phyloP scores from a whole-genome alignment of 768 basidiomycete species.

The Boletus fagicola region DNA sequence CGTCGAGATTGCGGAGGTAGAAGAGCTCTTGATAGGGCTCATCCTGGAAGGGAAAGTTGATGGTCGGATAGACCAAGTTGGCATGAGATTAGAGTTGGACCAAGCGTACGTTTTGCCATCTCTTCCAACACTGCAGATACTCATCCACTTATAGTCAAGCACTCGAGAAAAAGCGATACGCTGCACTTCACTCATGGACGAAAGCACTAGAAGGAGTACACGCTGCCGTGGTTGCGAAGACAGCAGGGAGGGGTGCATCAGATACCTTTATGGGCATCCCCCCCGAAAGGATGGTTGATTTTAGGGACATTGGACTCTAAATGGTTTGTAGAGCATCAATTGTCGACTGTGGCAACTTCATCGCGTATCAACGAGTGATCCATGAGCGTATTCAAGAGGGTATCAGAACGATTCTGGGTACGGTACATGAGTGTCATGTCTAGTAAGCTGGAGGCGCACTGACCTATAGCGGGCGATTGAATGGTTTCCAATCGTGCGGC shows the following conservation, averaged over 20 bases:
- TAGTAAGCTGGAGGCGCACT: background rate
- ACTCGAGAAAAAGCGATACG: slow-evolving; percentile 83
- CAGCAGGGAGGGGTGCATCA: slow-evolving; percentile 38
- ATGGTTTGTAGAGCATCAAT: slow-evolving; percentile 8
- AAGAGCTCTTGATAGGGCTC: slow-evolving; percentile 88
- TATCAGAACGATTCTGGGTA: background rate
- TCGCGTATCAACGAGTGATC: slow-evolving; percentile 1
- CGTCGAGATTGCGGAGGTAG: slow-evolving; percentile 87
- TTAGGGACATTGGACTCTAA: slow-evolving; percentile 30
- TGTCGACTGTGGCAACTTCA: background rate
- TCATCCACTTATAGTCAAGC: slow-evolving; percentile 60
- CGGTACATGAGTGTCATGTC: background rate
- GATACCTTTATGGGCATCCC: slow-evolving; percentile 36
- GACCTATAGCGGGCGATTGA: slow-evolving; percentile 47
- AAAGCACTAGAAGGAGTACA: slow-evolving; percentile 78
- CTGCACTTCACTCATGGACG: slow-evolving; percentile 79
- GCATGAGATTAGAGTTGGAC: slow-evolving; percentile 89
- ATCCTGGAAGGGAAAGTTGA: slow-evolving; percentile 98
- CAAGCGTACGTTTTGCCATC: slow-evolving; percentile 52
- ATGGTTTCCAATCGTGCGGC: slow-evolving; percentile 83
- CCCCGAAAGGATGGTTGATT: slow-evolving; percentile 33
- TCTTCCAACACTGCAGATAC: background rate
- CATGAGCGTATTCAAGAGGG: background rate
- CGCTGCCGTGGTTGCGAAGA: slow-evolving; percentile 71
- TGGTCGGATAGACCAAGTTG: slow-evolving; percentile 95